Evolutionary conservation across 208 protist species (phyloP), one percentile per base, ranked within the genome.

Genomic region (Acanthamoeba royreba): DNA sequence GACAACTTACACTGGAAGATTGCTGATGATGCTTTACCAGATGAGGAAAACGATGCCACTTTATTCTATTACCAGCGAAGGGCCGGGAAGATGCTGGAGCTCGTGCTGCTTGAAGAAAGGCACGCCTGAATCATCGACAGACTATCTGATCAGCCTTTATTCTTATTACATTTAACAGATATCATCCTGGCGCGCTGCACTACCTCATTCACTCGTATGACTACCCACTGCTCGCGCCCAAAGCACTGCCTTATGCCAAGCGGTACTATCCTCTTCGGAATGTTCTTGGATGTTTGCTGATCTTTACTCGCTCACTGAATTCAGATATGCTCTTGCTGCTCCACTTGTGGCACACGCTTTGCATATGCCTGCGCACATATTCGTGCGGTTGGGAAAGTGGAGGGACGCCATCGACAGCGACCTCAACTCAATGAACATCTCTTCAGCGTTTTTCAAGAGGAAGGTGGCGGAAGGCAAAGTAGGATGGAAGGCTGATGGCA

Each of bases 151-250:
- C 9, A 33, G 35, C 22, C 40, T 31, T 17, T 22, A 17, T 0
- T 46, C 9, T 4, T 7, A 22, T 55, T 58, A 58, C 15, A 58
- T n/a, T 13, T 28, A 25, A 63, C 22, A 31, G 31, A 35, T 38
- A 90, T 15, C 83, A 90, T 66, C 83, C 83, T 0, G 83, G 83
- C 31, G 83, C 49, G 55, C 40, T 90, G 45, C 83, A 90, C 83
- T 90, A 90, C 83, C 33, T 90, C 15, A 69, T 90, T 13, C 83
- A 90, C 46, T 69, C 49, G 47, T 90, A 90, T 35, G 83, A 90
- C n/a, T 47, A 69, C n/a, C 83, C 83, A 15, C 33, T 49, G 83
- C 52, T 90, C 35, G 83, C 83, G 5, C 42, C 22, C 46, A 58
- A 49, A 49, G 83, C 83, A 1, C 83, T 90, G 4, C 83, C 83